Evolutionary conservation across 2,329 filamentous ascomycete species (phyloP), one percentile per base, ranked within the genome.

Genomic region (Aspergillaceae sp.): DNA sequence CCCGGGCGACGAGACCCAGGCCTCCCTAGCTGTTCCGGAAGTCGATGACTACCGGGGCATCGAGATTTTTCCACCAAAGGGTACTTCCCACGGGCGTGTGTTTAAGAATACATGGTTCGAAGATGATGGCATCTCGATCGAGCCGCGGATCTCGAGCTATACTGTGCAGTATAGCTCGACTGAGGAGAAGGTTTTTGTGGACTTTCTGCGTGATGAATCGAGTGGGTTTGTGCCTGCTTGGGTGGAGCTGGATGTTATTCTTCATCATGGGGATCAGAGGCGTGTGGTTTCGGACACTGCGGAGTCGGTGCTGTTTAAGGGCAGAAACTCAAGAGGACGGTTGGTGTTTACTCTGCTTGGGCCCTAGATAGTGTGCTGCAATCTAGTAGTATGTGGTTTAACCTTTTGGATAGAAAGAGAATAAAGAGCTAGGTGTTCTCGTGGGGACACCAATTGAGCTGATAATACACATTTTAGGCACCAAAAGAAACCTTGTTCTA

Each of bases 11-110:
- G 63, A 61, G 6, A 64, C 72, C 37, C 68, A 69, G 42, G 74
- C 71, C 0, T 68, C 65, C 19, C 59, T 72, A 11, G 56, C 59
- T 0, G 56, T 63, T 5, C 46, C 57, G 3, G 70, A 72, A 7
- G 53, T 69, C 1, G 77, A 81, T 48, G 75, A 80, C 51, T 79
- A 75, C 51, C 68, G 78, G 5, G 77, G 69, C 1, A 65, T 80
- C 0, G 78, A 81, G 56, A 71, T 81, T 26, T 80, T 80, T 57
- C 78, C 78, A 2, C 72, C 76, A 0, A 60, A 62, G 28, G 66
- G 65, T 0, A 67, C 61, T 27, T 69, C 64, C 2, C 59, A 67
- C 35, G 69, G 62, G 0, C 60, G 56, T 9, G 65, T 60, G 5
- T 74, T 67, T 48, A 50, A 48, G 10, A 70, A 62, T 9, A 70